These are phyloP conservation scores for Sphaerulina vaccinii DNA, from an alignment of 2,329 filamentous ascomycete species.

Conservation along the genomic window DNA sequence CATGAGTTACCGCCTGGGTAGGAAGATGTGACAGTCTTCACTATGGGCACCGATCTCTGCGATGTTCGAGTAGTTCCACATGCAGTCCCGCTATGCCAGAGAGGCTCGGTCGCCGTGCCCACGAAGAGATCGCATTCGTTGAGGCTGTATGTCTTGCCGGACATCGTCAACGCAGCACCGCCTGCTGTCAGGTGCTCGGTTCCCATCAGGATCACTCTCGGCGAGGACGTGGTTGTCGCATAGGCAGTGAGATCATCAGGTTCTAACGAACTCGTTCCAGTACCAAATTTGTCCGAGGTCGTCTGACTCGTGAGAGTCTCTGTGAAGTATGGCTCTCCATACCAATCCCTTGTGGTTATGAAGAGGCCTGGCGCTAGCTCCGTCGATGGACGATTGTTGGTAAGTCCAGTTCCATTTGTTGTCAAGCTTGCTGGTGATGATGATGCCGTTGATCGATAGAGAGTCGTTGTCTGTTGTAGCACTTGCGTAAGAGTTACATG, in stretches of 20 bases:
- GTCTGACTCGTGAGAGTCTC: background rate
- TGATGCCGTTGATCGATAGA: slow-evolving; percentile 1
- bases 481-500: background rate
- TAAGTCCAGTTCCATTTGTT: no score
- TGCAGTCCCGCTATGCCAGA: background rate
- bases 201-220: background rate
- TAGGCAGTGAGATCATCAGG: background rate
- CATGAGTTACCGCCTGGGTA: no score
- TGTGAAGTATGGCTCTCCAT: background rate
- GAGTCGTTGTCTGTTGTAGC: background rate
- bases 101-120: background rate
- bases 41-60: no score
- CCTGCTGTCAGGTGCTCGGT: background rate
- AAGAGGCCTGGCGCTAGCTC: no score
- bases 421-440: background rate
- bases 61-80: background rate
- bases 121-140: background rate
- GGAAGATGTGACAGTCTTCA: no score
- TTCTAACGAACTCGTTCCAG: no score
- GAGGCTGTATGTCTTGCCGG: background rate
- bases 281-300: no score
- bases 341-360: background rate
- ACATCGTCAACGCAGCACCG: background rate
- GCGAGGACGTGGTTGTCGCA: background rate
- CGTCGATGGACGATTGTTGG: background rate